A percentile compares a stretch with the other conserved stretches of the same genome.
Conservation (phyloP, 768 basidiomycete genomes). For the Boletus rubescentipes region DNA sequence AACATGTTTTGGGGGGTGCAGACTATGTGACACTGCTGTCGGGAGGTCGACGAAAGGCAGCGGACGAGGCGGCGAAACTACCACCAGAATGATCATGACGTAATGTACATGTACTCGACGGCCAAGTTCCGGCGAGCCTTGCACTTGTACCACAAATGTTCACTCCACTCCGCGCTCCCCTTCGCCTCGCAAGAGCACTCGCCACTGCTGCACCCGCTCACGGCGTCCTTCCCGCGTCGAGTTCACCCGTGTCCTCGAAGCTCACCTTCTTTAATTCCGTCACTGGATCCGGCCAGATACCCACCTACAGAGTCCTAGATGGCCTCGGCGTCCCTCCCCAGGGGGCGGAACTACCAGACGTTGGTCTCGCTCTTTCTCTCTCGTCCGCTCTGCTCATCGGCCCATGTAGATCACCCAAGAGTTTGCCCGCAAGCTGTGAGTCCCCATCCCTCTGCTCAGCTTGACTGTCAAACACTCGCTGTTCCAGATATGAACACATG, state of each 20-base stretch:
- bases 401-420: conserved; percentile 59
- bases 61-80: conserved; percentile 64
- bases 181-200: conserved; percentile 11
- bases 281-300: conserved; percentile 63
- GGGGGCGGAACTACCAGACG: conserved; percentile 76
- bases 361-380: conserved; percentile 30
- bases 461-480: background rate
- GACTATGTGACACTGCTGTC: conserved; percentile 75
- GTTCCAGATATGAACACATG: conserved; percentile 71
- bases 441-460: background rate
- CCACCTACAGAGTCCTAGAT: conserved; percentile 85
- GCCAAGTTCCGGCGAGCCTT: conserved; percentile 24
- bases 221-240: conserved; percentile 41
- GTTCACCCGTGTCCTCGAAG: conserved; percentile 64
- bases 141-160: conserved; percentile 16
- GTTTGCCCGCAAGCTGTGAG: conserved; percentile 62
- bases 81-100: conserved; percentile 27
- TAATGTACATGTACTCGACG: conserved; percentile 11
- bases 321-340: conserved; percentile 71
- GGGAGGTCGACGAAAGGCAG: conserved; percentile 68
- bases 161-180: background rate
- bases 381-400: conserved; percentile 5
- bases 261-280: conserved; percentile 83
- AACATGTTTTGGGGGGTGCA: conserved; percentile 64
- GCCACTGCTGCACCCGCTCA: conserved; percentile 16